Percentiles rank a stretch among this genome's conserved stretches.
These are phyloP conservation scores for Apiotrichum sp. DNA, from an alignment of 1,284 basidiomycete species.

Conservation along the genomic window DNA sequence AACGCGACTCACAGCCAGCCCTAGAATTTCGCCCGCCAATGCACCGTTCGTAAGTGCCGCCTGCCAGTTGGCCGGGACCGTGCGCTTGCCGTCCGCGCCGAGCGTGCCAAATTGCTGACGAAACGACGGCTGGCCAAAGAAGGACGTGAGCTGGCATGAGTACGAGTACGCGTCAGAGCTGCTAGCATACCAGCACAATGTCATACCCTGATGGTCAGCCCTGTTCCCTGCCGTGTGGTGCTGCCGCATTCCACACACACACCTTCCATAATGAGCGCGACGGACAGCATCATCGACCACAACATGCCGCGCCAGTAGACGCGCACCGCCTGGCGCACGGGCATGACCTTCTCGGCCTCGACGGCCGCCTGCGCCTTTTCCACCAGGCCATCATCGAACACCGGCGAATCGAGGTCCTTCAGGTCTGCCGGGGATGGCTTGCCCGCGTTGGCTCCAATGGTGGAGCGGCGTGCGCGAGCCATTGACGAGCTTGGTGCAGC, in stretches of 20 bases:
- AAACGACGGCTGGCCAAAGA: slow-evolving; percentile 46
- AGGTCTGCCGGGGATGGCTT: too few relatives aligned
- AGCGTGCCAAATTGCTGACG: slow-evolving; percentile 25
- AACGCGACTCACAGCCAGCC: slow-evolving; percentile 4
- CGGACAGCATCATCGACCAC: slow-evolving; percentile 45
- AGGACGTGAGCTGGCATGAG: slow-evolving; percentile 27
- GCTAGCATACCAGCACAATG: too few relatives aligned
- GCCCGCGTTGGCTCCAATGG: too few relatives aligned
- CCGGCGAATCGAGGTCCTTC: too few relatives aligned
- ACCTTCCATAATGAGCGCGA: slow-evolving; percentile 25
- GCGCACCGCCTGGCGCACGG: background rate
- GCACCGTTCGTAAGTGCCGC: slow-evolving; percentile 18
- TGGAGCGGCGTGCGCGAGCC: too few relatives aligned
- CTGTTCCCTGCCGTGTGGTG: background rate
- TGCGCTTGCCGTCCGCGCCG: slow-evolving; percentile 15
- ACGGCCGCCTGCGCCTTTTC: slow-evolving; percentile 2
- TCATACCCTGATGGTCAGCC: too few relatives aligned
- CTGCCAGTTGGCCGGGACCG: slow-evolving; percentile 21
- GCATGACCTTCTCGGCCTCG: slow-evolving; percentile 1
- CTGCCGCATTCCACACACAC: slow-evolving; percentile 9
- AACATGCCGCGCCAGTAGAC: slow-evolving; percentile 27
- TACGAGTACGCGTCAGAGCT: slow-evolving; percentile 36
- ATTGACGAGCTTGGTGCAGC: too few relatives aligned
- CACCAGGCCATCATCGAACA: slow-evolving; percentile 1
- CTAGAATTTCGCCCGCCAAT: slow-evolving; percentile 13